Conservation (phyloP, 176 grass and related monocot genomes). For the Coix lacrymajobi region DNA sequence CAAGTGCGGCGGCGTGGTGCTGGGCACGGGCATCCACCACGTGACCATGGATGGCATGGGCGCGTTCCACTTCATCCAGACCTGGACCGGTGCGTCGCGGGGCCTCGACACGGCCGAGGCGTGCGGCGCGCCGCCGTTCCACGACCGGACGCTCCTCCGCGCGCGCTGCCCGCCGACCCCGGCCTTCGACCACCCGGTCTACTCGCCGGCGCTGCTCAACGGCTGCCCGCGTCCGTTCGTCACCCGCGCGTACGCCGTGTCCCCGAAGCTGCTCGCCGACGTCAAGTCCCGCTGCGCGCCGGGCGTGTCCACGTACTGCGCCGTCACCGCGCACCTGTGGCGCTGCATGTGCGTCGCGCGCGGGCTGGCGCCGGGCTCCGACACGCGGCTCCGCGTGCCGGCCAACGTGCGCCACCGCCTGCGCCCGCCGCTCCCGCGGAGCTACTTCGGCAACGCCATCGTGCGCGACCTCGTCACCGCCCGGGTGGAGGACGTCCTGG, state of each 20-base stretch:
- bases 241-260: constrained; percentile 33
- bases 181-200: constrained; percentile 42
- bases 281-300: constrained; percentile 25
- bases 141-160: constrained; percentile 48
- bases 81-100: constrained; percentile 26
- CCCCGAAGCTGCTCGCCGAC: constrained; percentile 23
- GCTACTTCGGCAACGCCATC: constrained; percentile 59
- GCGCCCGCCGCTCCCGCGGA: constrained; percentile 17
- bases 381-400: constrained; percentile 39
- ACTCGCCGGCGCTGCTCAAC: constrained; percentile 11
- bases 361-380: constrained; percentile 2
- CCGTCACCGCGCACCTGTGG: constrained; percentile 51
- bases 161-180: constrained; percentile 25
- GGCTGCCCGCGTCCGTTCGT: constrained; percentile 7
- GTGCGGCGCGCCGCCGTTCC: constrained; percentile 20
- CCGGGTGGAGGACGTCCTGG: not conserved
- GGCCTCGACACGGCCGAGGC: not conserved
- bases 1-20: constrained; percentile 45
- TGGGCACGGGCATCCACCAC: constrained; percentile 55
- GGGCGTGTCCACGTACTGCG: constrained; percentile 46
- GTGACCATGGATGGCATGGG: constrained; percentile 32
- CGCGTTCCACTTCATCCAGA: constrained; percentile 57
- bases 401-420: constrained; percentile 46
- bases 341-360: constrained; percentile 46
- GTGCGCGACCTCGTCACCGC: constrained; percentile 31